phyloP scores from a whole-genome alignment of 345 rosid genomes.

The Eucalyptus caleyi region DNA sequence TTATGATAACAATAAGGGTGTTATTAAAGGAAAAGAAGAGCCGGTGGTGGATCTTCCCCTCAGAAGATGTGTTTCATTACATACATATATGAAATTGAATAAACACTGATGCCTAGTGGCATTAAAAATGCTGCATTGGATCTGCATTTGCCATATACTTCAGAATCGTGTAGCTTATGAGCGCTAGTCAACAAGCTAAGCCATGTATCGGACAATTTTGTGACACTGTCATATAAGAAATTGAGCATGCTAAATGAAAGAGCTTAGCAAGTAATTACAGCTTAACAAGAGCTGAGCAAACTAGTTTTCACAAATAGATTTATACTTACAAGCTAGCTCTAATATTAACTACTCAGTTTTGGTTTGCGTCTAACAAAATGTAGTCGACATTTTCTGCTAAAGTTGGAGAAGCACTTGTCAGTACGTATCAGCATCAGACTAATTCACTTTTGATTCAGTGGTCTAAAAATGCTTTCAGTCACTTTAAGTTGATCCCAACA shows the following conservation, averaged over 20 bases:
- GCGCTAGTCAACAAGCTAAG: background rate
- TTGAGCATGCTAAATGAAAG: background rate
- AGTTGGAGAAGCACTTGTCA: background rate
- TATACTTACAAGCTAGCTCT: background rate
- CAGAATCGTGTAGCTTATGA: background rate
- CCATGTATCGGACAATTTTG: background rate
- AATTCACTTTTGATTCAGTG: background rate
- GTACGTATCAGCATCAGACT: background rate
- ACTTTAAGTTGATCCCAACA: background rate
- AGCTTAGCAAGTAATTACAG: background rate
- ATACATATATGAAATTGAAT: background rate
- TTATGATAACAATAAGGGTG: background rate
- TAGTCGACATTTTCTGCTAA: background rate
- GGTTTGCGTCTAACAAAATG: background rate
- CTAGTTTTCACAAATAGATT: background rate
- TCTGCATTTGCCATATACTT: background rate
- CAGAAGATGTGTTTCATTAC: background rate
- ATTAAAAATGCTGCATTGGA: background rate
- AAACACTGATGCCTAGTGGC: background rate
- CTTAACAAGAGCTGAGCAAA: background rate
- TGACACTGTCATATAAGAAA: background rate
- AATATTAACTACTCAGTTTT: background rate
- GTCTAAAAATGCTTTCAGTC: background rate
- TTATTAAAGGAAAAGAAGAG: background rate
- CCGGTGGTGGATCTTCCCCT: background rate